Percentiles rank a stretch among this genome's conserved stretches.
These are phyloP conservation scores for Wickerhamomyces bovis DNA, from an alignment of 805 yeast species.

Conservation along the genomic window DNA sequence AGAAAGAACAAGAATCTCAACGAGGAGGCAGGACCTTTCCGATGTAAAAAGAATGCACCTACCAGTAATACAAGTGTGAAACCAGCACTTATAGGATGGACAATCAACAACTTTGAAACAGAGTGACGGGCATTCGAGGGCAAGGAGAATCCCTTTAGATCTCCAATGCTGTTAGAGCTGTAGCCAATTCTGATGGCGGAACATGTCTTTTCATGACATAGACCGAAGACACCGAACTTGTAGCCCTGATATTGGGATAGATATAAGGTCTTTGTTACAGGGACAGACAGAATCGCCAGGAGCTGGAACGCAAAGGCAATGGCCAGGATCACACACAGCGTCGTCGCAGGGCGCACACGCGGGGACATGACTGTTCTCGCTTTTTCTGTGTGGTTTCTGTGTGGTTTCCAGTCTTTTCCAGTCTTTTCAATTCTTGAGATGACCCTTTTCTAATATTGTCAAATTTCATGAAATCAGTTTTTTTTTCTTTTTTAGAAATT, in stretches of 20 bases:
- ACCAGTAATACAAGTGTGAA: conserved; percentile 43
- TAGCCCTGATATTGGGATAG: conserved; percentile 45
- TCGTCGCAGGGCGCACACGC: conserved; percentile 29
- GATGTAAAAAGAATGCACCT: conserved; percentile 34
- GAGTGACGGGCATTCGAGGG: conserved; percentile 57
- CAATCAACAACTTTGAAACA: conserved; percentile 55
- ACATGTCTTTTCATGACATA: conserved; percentile 41
- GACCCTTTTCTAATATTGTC: not conserved
- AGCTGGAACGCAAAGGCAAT: conserved; percentile 53
- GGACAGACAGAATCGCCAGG: conserved; percentile 54
- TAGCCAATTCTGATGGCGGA: conserved; percentile 41
- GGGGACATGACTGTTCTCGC: conserved; percentile 12
- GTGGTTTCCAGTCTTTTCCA: no score
- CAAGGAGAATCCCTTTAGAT: conserved; percentile 36
- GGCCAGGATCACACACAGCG: conserved; percentile 33
- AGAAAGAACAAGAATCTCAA: conserved; percentile 42
- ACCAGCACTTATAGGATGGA: conserved; percentile 60
- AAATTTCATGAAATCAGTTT: not conserved
- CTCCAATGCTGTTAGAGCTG: conserved; percentile 25
- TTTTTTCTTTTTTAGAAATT: conserved; percentile 1
- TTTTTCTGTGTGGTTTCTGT: not conserved
- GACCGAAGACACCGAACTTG: conserved; percentile 67
- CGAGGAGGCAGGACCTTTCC: conserved; percentile 29
- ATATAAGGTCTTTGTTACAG: conserved; percentile 43
- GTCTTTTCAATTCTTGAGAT: no score